These are phyloP conservation scores for Aureobasidium sp. DNA, from an alignment of 2,329 filamentous ascomycete genomes.

Conservation along the genomic window DNA sequence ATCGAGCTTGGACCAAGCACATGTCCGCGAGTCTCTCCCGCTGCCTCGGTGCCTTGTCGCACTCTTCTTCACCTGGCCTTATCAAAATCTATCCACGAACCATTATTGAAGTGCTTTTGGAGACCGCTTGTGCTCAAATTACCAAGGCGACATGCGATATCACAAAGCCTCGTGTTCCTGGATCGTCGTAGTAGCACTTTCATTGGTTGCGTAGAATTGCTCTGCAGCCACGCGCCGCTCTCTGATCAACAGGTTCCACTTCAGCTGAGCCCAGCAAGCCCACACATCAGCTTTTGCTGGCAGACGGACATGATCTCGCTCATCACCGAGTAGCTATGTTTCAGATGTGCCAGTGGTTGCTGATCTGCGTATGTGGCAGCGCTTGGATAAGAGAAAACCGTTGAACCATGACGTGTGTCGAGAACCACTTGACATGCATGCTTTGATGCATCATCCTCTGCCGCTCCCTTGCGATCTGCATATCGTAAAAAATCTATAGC, in stretches of 20 bases:
- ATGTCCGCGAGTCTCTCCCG: background rate
- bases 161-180: background rate
- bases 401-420: conserved; percentile 14
- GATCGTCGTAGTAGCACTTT: background rate
- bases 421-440: background rate
- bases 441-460: background rate
- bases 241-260: background rate
- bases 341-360: background rate
- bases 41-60: background rate
- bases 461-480: conserved; percentile 3
- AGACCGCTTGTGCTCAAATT: background rate
- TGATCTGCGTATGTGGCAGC: conserved; percentile 1
- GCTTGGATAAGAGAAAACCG: conserved; percentile 8
- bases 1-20: background rate
- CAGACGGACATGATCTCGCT: background rate
- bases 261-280: background rate
- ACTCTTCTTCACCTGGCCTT: background rate
- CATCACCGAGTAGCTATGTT: background rate
- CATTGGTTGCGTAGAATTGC: background rate
- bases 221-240: background rate
- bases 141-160: background rate
- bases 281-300: background rate
- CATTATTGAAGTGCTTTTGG: background rate
- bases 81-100: background rate
- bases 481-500: background rate